Percentiles rank a stretch among this genome's conserved stretches.
phyloP scores from a whole-genome alignment of 192 early-diverging fungal genomes.

The Thoreauomyces humboldtii region DNA sequence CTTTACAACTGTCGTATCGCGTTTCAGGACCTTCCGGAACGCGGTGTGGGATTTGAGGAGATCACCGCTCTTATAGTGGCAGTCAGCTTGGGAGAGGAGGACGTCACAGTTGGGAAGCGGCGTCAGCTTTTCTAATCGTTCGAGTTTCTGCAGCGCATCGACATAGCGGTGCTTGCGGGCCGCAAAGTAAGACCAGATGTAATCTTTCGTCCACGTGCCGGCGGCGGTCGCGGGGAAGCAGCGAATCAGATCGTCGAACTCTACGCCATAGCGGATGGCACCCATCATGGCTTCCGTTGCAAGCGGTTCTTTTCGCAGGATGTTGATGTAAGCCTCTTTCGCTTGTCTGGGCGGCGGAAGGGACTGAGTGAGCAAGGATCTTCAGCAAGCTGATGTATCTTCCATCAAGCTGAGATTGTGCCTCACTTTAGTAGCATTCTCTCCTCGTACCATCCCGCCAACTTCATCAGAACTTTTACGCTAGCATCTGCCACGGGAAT shows the following conservation, averaged over 20 bases:
- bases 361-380: neutral
- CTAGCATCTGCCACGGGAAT: neutral
- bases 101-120: constrained; percentile 1
- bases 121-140: neutral
- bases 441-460: constrained; percentile 15
- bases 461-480: neutral
- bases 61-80: constrained; percentile 5
- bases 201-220: neutral
- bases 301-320: constrained; percentile 13
- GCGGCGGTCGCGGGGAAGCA: neutral
- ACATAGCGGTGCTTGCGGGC: neutral
- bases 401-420: too few species aligned
- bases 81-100: constrained; percentile 8
- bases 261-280: constrained; percentile 1
- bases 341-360: neutral
- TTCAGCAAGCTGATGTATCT: neutral
- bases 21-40: neutral
- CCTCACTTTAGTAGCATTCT: neutral
- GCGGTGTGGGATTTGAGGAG: neutral
- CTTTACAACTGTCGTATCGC: neutral
- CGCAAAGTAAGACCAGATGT: neutral
- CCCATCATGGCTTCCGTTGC: constrained; percentile 14
- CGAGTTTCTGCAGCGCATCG: neutral
- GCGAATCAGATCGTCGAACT: neutral
- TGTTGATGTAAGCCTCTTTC: constrained; percentile 1